Evolutionary conservation across 2,329 filamentous ascomycete genomes (phyloP).

Genomic region (Blastomyces gilchristii): DNA sequence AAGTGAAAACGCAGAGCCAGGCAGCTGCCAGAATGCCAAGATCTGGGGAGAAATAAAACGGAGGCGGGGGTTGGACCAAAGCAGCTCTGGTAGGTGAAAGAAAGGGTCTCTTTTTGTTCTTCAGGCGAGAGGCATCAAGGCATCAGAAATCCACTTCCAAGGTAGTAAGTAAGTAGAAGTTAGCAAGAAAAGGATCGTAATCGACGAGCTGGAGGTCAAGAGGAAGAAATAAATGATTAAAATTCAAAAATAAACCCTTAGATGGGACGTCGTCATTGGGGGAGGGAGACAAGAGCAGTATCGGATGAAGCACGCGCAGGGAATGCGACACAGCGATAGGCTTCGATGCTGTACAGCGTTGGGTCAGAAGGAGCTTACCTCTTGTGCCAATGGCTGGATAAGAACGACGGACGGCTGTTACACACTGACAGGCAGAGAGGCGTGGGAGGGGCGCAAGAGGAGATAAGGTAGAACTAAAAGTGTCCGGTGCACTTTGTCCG

Average conservation of each 20-base stretch:
- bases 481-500: neutral
- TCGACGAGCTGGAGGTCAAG: neutral
- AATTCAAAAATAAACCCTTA: slow-evolving; percentile 5
- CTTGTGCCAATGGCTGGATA: neutral
- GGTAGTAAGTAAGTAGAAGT: neutral
- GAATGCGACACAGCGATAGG: slow-evolving; percentile 5
- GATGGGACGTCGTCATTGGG: neutral
- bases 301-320: neutral
- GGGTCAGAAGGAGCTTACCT: slow-evolving; percentile 1
- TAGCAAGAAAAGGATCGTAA: neutral
- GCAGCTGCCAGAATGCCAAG: slow-evolving; percentile 10
- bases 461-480: neutral
- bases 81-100: neutral
- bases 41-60: neutral
- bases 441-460: slow-evolving; percentile 13
- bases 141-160: neutral
- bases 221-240: slow-evolving; percentile 1
- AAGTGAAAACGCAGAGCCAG: slow-evolving; percentile 7
- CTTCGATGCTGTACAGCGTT: neutral
- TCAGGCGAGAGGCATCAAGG: neutral
- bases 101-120: neutral
- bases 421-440: slow-evolving; percentile 14
- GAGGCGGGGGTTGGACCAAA: neutral
- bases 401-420: neutral
- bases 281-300: too few relatives aligned